Evolutionary conservation across 1,284 basidiomycete species (phyloP).

Genomic region (Spongispora temasekensis): DNA sequence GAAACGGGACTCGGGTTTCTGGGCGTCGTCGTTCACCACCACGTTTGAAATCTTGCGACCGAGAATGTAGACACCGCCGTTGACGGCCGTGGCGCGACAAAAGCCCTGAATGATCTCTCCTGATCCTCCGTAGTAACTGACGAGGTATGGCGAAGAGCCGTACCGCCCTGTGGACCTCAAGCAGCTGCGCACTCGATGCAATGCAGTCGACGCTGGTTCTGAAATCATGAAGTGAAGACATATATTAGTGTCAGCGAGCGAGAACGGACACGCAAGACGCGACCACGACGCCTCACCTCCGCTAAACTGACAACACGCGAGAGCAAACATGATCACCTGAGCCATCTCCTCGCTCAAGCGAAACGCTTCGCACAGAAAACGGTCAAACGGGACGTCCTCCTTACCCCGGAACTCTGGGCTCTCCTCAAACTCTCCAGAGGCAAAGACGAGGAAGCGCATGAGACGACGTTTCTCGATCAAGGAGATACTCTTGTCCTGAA

Average conservation of each 20-base stretch:
- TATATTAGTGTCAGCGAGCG: too few species aligned
- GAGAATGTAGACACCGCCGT: constrained; percentile 84
- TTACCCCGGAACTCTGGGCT: constrained; percentile 62
- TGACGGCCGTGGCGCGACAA: constrained; percentile 86
- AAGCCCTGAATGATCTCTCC: constrained; percentile 95
- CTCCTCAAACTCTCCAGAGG: constrained; percentile 71
- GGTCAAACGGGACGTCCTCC: constrained; percentile 53
- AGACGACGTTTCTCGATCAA: constrained; percentile 88
- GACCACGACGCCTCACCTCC: too few species aligned
- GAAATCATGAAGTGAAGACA: too few species aligned
- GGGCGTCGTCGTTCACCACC: constrained; percentile 25
- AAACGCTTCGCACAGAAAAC: constrained; percentile 67
- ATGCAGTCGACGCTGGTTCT: constrained; percentile 68
- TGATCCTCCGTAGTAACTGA: constrained; percentile 92
- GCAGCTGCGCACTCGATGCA: constrained; percentile 71
- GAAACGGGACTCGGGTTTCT: constrained; percentile 34
- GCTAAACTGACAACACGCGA: constrained; percentile 63
- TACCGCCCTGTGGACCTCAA: constrained; percentile 85
- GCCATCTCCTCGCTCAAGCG: constrained; percentile 60
- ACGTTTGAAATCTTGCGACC: constrained; percentile 57
- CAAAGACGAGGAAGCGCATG: constrained; percentile 91
- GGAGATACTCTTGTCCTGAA: constrained; percentile 79
- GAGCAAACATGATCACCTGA: constrained; percentile 66
- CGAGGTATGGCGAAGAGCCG: constrained; percentile 87
- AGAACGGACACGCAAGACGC: too few species aligned